A percentile compares a stretch with the other conserved stretches of the same genome.
Evolutionary conservation across 495 filamentous ascomycete species (phyloP).

Genomic region (Cercophora samala): DNA sequence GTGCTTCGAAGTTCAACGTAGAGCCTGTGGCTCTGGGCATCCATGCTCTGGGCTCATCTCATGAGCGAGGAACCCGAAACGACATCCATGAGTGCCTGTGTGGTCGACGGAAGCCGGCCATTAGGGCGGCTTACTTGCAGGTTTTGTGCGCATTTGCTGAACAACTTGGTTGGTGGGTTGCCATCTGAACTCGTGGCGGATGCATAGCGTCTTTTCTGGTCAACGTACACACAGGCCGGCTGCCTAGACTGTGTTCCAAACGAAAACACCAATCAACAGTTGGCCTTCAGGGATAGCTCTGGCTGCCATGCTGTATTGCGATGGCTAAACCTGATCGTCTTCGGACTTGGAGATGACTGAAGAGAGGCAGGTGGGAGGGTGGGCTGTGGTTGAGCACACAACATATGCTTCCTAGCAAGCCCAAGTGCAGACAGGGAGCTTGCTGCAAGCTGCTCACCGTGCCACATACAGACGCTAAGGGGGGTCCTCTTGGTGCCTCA

Average conservation of each 20-base stretch:
- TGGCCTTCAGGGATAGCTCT: not conserved
- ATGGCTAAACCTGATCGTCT: not conserved
- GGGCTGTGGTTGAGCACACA: not conserved
- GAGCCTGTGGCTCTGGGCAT: not conserved
- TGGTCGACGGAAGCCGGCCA: not conserved
- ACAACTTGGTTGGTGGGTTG: not conserved
- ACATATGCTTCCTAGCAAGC: constrained; percentile 9
- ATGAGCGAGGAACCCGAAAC: not conserved
- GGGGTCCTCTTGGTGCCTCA: constrained; percentile 5
- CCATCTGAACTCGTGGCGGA: not conserved
- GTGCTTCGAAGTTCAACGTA: not conserved
- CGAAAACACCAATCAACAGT: not conserved
- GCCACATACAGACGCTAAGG: constrained; percentile 17
- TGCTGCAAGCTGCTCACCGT: constrained; percentile 16
- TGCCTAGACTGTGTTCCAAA: not conserved
- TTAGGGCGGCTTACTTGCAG: not conserved
- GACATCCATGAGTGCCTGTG: not conserved
- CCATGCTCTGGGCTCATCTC: not conserved
- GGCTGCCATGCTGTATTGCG: not conserved
- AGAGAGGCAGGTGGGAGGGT: not conserved
- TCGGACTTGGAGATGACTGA: not conserved
- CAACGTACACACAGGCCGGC: not conserved
- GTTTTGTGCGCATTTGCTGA: not conserved
- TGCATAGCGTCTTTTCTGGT: constrained; percentile 3
- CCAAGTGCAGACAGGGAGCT: constrained; percentile 9